phyloP scores from a whole-genome alignment of 495 filamentous ascomycete genomes.

The Glonium stellatum region DNA sequence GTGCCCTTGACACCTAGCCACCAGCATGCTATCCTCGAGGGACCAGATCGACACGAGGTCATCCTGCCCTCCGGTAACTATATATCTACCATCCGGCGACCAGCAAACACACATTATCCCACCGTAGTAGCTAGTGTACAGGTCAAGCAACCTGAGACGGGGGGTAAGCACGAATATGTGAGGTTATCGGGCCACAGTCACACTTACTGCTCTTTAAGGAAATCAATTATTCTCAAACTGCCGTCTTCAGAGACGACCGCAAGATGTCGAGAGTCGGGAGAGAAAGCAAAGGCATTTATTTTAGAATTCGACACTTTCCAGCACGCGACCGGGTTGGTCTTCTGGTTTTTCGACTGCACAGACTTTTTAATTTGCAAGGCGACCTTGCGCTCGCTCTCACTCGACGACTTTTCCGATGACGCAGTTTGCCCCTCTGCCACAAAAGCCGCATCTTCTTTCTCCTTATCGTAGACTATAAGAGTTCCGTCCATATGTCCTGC shows the following conservation, averaged over 20 bases:
- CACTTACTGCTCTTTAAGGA: constrained; percentile 81
- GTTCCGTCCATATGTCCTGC: constrained; percentile 89
- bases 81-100: constrained; percentile 95
- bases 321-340: constrained; percentile 79
- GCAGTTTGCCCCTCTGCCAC: constrained; percentile 43
- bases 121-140: constrained; percentile 89
- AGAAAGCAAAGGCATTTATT: constrained; percentile 84
- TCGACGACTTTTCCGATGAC: constrained; percentile 1
- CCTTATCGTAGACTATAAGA: constrained; percentile 96
- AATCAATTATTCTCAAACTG: constrained; percentile 81
- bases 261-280: constrained; percentile 76
- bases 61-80: constrained; percentile 91
- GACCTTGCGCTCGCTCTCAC: constrained; percentile 29
- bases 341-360: constrained; percentile 86
- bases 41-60: constrained; percentile 94
- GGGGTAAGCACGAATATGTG: not conserved
- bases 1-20: constrained; percentile 90
- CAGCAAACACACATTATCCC: constrained; percentile 88
- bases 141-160: constrained; percentile 59
- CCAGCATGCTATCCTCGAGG: constrained; percentile 69
- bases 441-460: constrained; percentile 88
- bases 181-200: constrained; percentile 1
- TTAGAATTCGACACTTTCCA: constrained; percentile 88
- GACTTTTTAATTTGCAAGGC: constrained; percentile 67
- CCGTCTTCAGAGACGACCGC: constrained; percentile 92